Conservation (phyloP, 2,329 filamentous ascomycete genomes). For the Lasiodiplodia sp. region DNA sequence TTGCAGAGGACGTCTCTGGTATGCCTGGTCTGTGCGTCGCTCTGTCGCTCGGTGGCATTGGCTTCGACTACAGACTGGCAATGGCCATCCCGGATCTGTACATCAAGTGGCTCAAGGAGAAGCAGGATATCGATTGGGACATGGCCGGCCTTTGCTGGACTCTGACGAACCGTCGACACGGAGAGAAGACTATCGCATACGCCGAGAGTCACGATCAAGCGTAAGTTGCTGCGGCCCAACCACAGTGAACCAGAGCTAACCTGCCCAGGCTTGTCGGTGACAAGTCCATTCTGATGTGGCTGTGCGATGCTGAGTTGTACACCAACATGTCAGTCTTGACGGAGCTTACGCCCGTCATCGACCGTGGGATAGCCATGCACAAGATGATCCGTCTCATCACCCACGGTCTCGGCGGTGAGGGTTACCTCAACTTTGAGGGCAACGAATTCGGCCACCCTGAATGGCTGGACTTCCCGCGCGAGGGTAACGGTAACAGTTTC, state of each 20-base stretch:
- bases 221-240: slow-evolving; percentile 74
- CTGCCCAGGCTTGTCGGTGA: slow-evolving; percentile 84
- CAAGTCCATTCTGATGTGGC: slow-evolving; percentile 97
- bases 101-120: slow-evolving; percentile 98
- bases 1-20: slow-evolving; percentile 96
- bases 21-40: slow-evolving; percentile 97
- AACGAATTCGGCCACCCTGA: slow-evolving; percentile 99
- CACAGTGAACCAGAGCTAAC: slow-evolving; percentile 92
- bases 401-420: slow-evolving; percentile 89
- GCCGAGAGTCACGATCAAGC: slow-evolving; percentile 98
- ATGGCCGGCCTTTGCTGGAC: slow-evolving; percentile 85
- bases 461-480: slow-evolving; percentile 97
- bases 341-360: slow-evolving; percentile 85
- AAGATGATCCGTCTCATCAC: slow-evolving; percentile 98
- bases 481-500: slow-evolving; percentile 90
- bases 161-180: slow-evolving; percentile 89
- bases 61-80: slow-evolving; percentile 95
- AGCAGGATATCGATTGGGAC: slow-evolving; percentile 90
- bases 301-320: slow-evolving; percentile 96
- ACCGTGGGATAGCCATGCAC: slow-evolving; percentile 89
- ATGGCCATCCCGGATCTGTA: slow-evolving; percentile 99
- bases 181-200: slow-evolving; percentile 98
- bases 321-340: slow-evolving; percentile 93
- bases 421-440: slow-evolving; percentile 97
- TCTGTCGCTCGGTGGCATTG: slow-evolving; percentile 85